Base-by-base conservation (phyloP, 2,329 filamentous ascomycete species). In the Orbilia ellipsospora region DNA sequence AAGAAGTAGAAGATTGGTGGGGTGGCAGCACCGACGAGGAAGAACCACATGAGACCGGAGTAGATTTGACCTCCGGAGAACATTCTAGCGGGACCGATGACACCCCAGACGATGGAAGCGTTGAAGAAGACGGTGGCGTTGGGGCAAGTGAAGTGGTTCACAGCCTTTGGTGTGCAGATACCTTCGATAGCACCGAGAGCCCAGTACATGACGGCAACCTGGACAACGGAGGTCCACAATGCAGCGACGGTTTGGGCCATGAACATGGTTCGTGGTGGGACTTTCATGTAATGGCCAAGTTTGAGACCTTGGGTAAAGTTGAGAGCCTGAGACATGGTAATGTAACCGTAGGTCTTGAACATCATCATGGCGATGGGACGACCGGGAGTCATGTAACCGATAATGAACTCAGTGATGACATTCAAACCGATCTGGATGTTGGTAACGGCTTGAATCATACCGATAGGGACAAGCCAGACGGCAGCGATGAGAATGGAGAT, bases 91-190 rank as follows among this genome's bases (percentile, higher is more conserved):
- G 90, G 90, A 0, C 91, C 90, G 73, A 93, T 91, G 66, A 89
- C 86, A 70, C 90, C 90, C 90, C 90, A 92, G 79, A 92, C 87
- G 57, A 92, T 85, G 2, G 89, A 91, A 0, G 88, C 88, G 0
- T 88, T 91, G 83, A 90, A 92, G 82, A 89, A 89, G 0, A 88
- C 87, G 23, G 85, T 85, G 15, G 86, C 86, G 42, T 84, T 84
- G 7, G 88, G 88, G 79, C 88, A 89, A 20, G 83, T 87, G 78
- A 88, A 86, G 60, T 89, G 89, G 78, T 86, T 85, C 79, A 87
- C 83, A 52, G 86, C 83, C 68, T 89, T 84, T 4, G 85, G 84
- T 0, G 86, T 84, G 82, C 91, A 94, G 40, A 93, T 85, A 1
- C 86, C 84, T 0, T 87, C 83, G 74, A 94, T 93, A 73, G 85